A percentile compares a stretch with the other conserved stretches of the same genome.
Conservation (phyloP, 2,329 filamentous ascomycete genomes). For the Talaromyces pinophilus region DNA sequence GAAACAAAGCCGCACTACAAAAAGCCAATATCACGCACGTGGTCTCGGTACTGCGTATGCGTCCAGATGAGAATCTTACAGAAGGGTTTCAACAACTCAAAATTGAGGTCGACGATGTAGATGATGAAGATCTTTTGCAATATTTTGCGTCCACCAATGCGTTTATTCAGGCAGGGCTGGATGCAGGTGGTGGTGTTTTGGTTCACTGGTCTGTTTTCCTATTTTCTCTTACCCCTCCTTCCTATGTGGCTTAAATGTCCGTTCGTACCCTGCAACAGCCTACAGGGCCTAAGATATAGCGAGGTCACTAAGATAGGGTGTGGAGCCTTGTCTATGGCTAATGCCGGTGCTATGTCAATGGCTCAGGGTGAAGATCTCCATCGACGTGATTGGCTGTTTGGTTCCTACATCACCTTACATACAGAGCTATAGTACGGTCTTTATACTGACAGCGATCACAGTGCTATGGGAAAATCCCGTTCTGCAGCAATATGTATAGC, state of each 20-base stretch:
- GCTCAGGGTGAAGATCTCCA: not conserved
- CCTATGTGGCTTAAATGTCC: not conserved
- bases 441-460: constrained; percentile 39
- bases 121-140: constrained; percentile 81
- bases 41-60: constrained; percentile 67
- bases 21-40: constrained; percentile 83
- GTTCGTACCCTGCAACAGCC: constrained; percentile 8
- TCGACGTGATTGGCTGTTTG: constrained; percentile 2
- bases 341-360: constrained; percentile 3
- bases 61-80: constrained; percentile 54
- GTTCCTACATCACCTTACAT: not conserved
- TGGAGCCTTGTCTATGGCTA: constrained; percentile 10
- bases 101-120: constrained; percentile 86
- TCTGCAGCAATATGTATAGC: constrained; percentile 83
- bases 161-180: constrained; percentile 79
- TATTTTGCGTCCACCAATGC: constrained; percentile 75
- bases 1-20: constrained; percentile 67
- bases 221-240: not conserved
- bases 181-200: constrained; percentile 61
- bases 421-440: not conserved
- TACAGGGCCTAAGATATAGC: constrained; percentile 8
- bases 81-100: constrained; percentile 69
- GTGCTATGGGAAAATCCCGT: constrained; percentile 94
- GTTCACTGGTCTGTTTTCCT: constrained; percentile 68
- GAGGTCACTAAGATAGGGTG: not conserved